Percentiles rank a stretch among this genome's conserved stretches.
Evolutionary conservation across 1,284 basidiomycete genomes (phyloP).

Genomic region (Leccinum ponderosum): DNA sequence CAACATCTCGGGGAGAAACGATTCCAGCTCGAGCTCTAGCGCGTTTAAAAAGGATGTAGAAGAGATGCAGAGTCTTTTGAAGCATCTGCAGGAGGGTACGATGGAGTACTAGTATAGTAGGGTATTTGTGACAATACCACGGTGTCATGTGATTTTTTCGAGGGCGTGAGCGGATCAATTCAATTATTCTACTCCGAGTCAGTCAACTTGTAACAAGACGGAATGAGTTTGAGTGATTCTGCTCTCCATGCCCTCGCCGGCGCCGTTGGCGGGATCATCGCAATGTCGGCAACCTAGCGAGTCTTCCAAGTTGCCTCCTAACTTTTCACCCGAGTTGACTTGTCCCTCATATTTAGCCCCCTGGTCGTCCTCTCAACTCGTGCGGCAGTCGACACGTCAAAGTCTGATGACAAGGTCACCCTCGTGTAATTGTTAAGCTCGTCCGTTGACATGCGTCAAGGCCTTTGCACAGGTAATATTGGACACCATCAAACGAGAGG

Average conservation of each 20-base stretch:
- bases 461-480: constrained; percentile 53
- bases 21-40: constrained; percentile 48
- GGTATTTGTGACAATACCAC: neutral
- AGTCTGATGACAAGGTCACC: constrained; percentile 69
- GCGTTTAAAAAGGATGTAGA: constrained; percentile 66
- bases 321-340: constrained; percentile 13
- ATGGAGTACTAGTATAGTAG: constrained; percentile 13
- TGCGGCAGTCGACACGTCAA: constrained; percentile 83
- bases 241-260: constrained; percentile 90
- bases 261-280: constrained; percentile 87
- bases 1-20: constrained; percentile 33
- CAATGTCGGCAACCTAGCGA: constrained; percentile 86
- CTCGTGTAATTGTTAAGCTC: neutral
- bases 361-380: constrained; percentile 92
- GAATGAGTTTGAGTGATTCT: constrained; percentile 68
- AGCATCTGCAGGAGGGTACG: constrained; percentile 40
- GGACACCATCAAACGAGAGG: constrained; percentile 85
- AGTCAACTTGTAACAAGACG: neutral
- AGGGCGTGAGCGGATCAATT: neutral
- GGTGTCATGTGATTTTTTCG: neutral
- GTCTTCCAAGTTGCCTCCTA: constrained; percentile 27
- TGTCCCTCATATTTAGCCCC: constrained; percentile 54
- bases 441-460: constrained; percentile 42
- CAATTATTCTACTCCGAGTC: no score
- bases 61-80: constrained; percentile 61